These are phyloP conservation scores for Aspergillus sp. DNA, from an alignment of 2,329 filamentous ascomycete species.

Conservation along the genomic window DNA sequence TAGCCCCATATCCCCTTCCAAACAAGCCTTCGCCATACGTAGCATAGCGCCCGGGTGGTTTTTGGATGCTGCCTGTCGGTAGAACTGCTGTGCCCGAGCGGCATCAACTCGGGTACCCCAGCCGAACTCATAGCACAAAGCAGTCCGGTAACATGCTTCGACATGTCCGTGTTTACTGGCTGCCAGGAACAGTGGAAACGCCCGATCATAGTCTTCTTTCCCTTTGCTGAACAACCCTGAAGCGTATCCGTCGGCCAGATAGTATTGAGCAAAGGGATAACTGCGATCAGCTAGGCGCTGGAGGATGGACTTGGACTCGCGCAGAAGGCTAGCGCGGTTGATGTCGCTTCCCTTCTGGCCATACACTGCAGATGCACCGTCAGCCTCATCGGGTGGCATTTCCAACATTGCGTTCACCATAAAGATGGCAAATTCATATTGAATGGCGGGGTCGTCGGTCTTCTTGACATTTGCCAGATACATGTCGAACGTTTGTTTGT, in stretches of 20 bases:
- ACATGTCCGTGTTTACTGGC: conserved; percentile 97
- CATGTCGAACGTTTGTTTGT: conserved; percentile 95
- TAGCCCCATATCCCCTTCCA: conserved; percentile 83
- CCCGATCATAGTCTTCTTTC: conserved; percentile 85
- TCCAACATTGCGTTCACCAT: conserved; percentile 88
- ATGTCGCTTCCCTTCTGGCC: conserved; percentile 40
- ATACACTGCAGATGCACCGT: conserved; percentile 27
- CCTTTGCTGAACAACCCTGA: conserved; percentile 95
- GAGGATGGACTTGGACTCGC: conserved; percentile 85
- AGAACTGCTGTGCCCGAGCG: conserved; percentile 89
- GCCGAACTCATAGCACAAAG: conserved; percentile 94
- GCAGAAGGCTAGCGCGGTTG: conserved; percentile 67
- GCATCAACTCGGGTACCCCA: conserved; percentile 93
- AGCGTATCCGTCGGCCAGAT: conserved; percentile 89
- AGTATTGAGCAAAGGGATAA: conserved; percentile 97
- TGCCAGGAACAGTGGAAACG: conserved; percentile 88
- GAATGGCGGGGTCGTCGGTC: conserved; percentile 83
- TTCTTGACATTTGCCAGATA: conserved; percentile 97
- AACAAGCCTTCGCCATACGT: conserved; percentile 83
- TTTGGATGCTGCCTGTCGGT: conserved; percentile 86
- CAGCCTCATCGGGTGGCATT: conserved; percentile 57
- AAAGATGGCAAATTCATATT: conserved; percentile 96
- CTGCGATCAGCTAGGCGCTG: conserved; percentile 82
- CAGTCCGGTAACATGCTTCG: conserved; percentile 90
- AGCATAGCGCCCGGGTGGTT: conserved; percentile 95